A percentile compares a stretch with the other conserved stretches of the same genome.
phyloP scores from a whole-genome alignment of 2,329 filamentous ascomycete species.

The Fusarium tanahbumbuense region DNA sequence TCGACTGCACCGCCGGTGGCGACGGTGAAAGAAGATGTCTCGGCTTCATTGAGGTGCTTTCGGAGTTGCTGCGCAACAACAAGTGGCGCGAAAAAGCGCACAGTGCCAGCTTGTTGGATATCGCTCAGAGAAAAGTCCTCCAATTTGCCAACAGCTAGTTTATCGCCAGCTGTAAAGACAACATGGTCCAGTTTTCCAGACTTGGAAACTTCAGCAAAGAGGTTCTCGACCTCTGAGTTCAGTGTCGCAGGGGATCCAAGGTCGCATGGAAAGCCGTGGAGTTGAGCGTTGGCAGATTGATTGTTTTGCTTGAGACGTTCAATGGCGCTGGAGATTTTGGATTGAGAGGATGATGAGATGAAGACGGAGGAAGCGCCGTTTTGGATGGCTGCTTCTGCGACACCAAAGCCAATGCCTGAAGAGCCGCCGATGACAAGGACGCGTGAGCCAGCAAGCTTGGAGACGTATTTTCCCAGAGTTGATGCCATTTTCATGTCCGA shows the following conservation, averaged over 20 bases:
- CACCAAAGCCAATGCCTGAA: constrained; percentile 40
- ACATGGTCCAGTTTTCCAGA: constrained; percentile 36
- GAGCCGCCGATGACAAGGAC: constrained; percentile 42
- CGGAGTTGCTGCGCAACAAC: constrained; percentile 36
- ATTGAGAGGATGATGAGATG: constrained; percentile 29
- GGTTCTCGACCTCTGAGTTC: constrained; percentile 23
- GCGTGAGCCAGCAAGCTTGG: constrained; percentile 38
- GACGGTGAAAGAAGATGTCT: constrained; percentile 32
- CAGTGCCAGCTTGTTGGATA: constrained; percentile 32
- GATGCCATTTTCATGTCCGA: constrained; percentile 22
- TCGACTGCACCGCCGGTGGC: constrained; percentile 31
- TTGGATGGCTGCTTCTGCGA: constrained; percentile 34
- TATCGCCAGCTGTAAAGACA: constrained; percentile 37
- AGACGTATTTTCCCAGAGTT: constrained; percentile 28
- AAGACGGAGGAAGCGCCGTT: constrained; percentile 33
- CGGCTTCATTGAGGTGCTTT: constrained; percentile 29
- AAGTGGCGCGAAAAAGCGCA: constrained; percentile 36
- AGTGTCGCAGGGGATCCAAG: constrained; percentile 23
- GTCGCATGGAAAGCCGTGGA: constrained; percentile 34
- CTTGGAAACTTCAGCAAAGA: constrained; percentile 28
- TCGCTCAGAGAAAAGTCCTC: constrained; percentile 23
- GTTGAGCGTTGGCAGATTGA: constrained; percentile 23
- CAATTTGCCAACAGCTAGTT: constrained; percentile 23
- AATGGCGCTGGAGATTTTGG: constrained; percentile 20
- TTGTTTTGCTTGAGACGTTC: constrained; percentile 32